phyloP scores from a whole-genome alignment of 176 grass and related monocot genomes.

The Lolium perenne region DNA sequence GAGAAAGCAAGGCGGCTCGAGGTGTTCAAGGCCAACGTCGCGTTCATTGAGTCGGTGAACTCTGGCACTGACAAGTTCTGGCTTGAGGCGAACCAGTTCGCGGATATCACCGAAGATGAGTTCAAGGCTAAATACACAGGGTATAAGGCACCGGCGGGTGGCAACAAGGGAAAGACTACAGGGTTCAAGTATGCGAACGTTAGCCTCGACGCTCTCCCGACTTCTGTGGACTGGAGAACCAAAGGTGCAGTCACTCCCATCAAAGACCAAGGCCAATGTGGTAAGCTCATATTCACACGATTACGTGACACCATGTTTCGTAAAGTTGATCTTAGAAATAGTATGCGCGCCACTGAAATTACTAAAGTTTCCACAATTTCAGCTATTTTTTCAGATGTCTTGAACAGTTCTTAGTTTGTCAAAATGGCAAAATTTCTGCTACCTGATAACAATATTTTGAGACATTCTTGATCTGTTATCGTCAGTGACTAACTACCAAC shows the following conservation, averaged over 20 bases:
- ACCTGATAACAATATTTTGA: background rate
- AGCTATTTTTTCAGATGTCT: background rate
- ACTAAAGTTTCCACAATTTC: background rate
- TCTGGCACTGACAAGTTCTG: slow-evolving; percentile 20
- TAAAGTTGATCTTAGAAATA: background rate
- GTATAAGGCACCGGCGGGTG: background rate
- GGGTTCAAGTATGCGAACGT: slow-evolving; percentile 33
- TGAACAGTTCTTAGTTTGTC: background rate
- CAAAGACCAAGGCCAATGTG: background rate
- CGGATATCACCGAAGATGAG: background rate
- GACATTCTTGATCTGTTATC: too few species aligned
- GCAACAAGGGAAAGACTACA: background rate
- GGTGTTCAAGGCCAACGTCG: slow-evolving; percentile 37
- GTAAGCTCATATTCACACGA: background rate
- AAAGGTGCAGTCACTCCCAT: background rate
- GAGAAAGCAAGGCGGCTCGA: slow-evolving; percentile 31
- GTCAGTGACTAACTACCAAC: background rate
- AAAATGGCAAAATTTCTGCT: background rate
- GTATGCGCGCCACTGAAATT: background rate
- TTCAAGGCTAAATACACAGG: slow-evolving; percentile 5
- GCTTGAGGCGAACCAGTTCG: slow-evolving; percentile 43
- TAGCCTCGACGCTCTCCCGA: background rate
- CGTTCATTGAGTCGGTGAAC: slow-evolving; percentile 43
- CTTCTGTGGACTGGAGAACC: slow-evolving; percentile 29
- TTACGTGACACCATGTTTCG: background rate